Evolutionary conservation across 306 rosid species (phyloP), one percentile per base, ranked within the genome.

Genomic region (Delonix regia): DNA sequence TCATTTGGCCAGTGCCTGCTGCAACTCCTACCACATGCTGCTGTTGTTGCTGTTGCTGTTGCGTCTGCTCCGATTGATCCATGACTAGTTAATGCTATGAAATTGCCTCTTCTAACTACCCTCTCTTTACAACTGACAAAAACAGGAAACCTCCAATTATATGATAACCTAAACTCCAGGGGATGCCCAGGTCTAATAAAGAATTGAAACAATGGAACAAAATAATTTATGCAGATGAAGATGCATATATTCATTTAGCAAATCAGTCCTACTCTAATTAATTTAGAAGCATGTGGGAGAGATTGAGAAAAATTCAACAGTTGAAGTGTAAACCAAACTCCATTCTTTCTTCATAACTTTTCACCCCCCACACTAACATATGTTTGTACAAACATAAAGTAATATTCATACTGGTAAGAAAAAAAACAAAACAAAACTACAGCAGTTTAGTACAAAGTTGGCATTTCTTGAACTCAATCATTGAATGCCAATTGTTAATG

Each of bases 1-100:
- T 45, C 84, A 88, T 87, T 76, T 88, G 92, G 79, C 81, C 81
- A 21, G 86, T 42, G 62, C 85, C 81, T 27, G 90, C 36, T 10
- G 83, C 83, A 44, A 86, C 84, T 44, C 93, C 90, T 59, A 81
- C 86, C 59, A 25, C 77, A 72, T 85, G 80, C 16, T 69, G 53
- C 47, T 69, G 80, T 7, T 27, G 87, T 28, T 83, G 90, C 25
- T 69, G 84, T 24, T 83, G 90, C 69, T 90, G 84, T 10, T 82
- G 94, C 60, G 78, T 57, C 75, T 85, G 87, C 68, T 88, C 97
- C 19, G 91, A 80, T 76, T 92, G 89, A 75, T 92, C 96, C 97
- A 92, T 92, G 81, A 71, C 64, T 18, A 59, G 38, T 67, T 73
- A 59, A 36, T 18, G 78, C 21, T 42, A 65, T 66, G 47, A 76